Percentiles rank a stretch among this genome's conserved stretches.
These are phyloP conservation scores for Populus pruinosa DNA, from an alignment of 345 rosid genomes.

Conservation along the genomic window DNA sequence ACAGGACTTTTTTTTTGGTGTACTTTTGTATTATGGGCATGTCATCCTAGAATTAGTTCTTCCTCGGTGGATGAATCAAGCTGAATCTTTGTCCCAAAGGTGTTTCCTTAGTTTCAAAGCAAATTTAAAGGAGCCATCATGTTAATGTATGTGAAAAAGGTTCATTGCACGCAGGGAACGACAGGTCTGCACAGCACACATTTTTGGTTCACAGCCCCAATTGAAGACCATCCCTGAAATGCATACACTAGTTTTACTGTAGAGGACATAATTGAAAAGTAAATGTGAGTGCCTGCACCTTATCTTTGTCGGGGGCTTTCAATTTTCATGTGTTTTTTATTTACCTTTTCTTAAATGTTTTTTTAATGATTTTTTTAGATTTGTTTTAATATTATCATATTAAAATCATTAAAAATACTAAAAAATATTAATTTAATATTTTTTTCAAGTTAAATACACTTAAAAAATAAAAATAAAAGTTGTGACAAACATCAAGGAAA, in stretches of 20 bases:
- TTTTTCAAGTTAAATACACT: too few relatives aligned
- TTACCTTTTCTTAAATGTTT: too few relatives aligned
- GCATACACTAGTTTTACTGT: neutral
- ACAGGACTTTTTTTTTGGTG: neutral
- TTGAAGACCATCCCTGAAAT: neutral
- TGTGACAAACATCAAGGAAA: too few relatives aligned
- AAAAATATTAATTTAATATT: too few relatives aligned
- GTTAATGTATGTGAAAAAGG: neutral
- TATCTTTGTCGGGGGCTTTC: neutral
- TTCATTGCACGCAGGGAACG: neutral
- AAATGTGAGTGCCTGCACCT: neutral
- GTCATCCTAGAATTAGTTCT: conserved; percentile 5
- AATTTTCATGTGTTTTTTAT: neutral
- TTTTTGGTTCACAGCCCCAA: neutral
- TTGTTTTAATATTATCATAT: too few relatives aligned
- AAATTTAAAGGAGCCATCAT: neutral
- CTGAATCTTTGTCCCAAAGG: neutral
- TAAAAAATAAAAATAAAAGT: too few relatives aligned
- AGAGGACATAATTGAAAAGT: neutral
- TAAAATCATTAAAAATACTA: too few relatives aligned
- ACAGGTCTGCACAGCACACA: neutral
- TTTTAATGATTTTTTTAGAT: too few relatives aligned
- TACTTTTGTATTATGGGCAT: conserved; percentile 1
- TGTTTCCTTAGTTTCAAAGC: conserved; percentile 19
- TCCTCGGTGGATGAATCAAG: conserved; percentile 1